Percentiles rank a stretch among this genome's conserved stretches.
Evolutionary conservation across 495 filamentous ascomycete genomes (phyloP).

Genomic region (Podospora appendiculata): DNA sequence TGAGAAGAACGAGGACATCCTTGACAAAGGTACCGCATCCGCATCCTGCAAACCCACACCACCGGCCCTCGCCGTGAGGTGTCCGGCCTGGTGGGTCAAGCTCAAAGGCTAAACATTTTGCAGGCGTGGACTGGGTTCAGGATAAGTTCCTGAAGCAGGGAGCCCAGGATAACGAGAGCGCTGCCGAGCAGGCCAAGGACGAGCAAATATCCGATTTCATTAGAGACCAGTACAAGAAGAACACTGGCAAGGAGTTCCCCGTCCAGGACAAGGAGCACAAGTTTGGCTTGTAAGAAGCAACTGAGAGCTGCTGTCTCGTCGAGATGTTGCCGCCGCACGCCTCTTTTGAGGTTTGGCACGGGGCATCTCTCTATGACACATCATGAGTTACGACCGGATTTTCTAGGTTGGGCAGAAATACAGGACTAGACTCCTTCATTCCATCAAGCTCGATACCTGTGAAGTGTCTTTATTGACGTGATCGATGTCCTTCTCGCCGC

Average conservation of each 20-base stretch:
- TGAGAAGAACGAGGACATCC: slow-evolving; percentile 63
- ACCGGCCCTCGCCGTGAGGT: neutral
- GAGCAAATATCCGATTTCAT: slow-evolving; percentile 58
- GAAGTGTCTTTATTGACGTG: no score
- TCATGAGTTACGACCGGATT: no score
- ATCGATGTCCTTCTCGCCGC: no score
- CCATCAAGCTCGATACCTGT: no score
- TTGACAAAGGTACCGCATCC: slow-evolving; percentile 50
- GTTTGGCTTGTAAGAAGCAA: neutral
- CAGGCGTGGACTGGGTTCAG: slow-evolving; percentile 62
- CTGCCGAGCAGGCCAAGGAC: slow-evolving; percentile 68
- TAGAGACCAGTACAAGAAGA: slow-evolving; percentile 52
- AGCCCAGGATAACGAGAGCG: slow-evolving; percentile 60
- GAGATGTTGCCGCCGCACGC: no score
- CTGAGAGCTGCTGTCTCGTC: neutral
- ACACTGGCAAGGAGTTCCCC: slow-evolving; percentile 54
- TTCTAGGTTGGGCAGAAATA: no score
- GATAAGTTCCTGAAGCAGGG: slow-evolving; percentile 58
- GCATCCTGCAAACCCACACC: neutral
- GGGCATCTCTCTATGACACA: no score
- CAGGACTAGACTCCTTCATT: no score
- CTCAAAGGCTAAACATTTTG: neutral
- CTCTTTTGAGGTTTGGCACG: no score
- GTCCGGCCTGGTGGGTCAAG: slow-evolving; percentile 1
- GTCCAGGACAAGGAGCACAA: neutral